phyloP scores from a whole-genome alignment of 2,329 filamentous ascomycete species.

The Claviceps spartinae region DNA sequence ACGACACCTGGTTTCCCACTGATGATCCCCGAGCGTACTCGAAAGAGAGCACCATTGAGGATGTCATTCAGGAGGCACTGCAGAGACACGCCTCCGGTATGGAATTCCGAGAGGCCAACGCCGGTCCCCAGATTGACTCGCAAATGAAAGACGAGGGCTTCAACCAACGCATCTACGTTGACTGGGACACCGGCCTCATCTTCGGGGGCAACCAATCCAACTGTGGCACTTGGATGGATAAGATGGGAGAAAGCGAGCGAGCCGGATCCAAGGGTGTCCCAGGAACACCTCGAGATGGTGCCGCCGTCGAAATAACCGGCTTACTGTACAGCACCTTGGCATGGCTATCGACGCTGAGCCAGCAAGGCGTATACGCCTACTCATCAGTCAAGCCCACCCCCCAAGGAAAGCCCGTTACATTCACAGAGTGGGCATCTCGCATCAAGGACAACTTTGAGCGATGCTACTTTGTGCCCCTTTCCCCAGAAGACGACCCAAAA shows the following conservation, averaged over 20 bases:
- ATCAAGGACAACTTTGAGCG: conserved; percentile 82
- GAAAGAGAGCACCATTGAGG: conserved; percentile 65
- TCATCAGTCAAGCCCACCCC: conserved; percentile 51
- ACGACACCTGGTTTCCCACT: conserved; percentile 83
- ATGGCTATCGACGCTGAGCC: conserved; percentile 61
- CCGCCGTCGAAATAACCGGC: conserved; percentile 88
- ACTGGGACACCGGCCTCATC: conserved; percentile 80
- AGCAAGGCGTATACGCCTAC: conserved; percentile 58
- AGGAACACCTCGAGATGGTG: conserved; percentile 91
- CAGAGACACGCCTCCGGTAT: conserved; percentile 85
- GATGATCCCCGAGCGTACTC: conserved; percentile 81
- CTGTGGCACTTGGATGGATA: conserved; percentile 99
- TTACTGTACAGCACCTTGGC: conserved; percentile 77
- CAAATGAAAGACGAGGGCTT: conserved; percentile 93
- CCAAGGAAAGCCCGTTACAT: conserved; percentile 49
- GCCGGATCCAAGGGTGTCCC: conserved; percentile 88
- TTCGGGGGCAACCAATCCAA: conserved; percentile 91
- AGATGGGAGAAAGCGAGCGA: conserved; percentile 95
- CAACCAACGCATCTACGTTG: conserved; percentile 77
- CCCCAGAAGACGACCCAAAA: conserved; percentile 53
- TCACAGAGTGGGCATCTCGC: conserved; percentile 63
- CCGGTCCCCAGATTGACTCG: conserved; percentile 71
- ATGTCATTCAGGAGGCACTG: conserved; percentile 84
- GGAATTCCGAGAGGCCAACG: conserved; percentile 89
- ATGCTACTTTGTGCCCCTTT: conserved; percentile 73